Evolutionary conservation across 768 basidiomycete genomes (phyloP).

Genomic region (Dacryopinax spathularia): DNA sequence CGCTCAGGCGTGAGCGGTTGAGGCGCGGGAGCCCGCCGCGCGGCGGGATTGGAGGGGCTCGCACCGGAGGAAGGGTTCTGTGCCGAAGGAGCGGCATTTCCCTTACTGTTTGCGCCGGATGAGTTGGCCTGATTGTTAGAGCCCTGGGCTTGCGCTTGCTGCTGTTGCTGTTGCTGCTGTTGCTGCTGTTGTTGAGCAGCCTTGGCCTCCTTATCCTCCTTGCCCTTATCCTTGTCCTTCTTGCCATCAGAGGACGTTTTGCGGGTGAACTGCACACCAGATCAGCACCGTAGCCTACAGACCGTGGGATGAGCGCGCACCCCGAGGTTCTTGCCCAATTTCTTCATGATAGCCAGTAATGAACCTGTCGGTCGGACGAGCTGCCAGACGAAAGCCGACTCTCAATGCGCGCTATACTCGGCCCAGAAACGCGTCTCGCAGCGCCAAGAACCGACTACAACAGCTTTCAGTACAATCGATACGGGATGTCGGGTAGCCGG

Average conservation of each 20-base stretch:
- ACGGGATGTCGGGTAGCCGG: neutral
- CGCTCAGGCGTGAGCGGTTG: conserved; percentile 40
- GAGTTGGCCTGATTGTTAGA: conserved; percentile 39
- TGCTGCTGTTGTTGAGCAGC: too few relatives aligned
- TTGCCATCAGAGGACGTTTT: neutral
- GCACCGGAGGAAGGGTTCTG: conserved; percentile 1
- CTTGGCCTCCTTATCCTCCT: conserved; percentile 4
- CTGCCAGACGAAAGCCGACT: neutral
- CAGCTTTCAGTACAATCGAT: too few relatives aligned
- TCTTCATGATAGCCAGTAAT: conserved; percentile 3
- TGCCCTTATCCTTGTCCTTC: conserved; percentile 1
- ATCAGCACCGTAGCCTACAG: neutral
- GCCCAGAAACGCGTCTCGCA: neutral
- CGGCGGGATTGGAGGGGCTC: conserved; percentile 3
- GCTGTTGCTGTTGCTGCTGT: conserved; percentile 27
- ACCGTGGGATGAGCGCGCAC: neutral
- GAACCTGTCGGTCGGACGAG: neutral
- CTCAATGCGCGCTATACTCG: neutral
- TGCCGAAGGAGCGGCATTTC: too few relatives aligned
- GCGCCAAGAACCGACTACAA: too few relatives aligned
- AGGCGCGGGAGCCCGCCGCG: conserved; percentile 20
- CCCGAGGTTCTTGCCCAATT: conserved; percentile 2
- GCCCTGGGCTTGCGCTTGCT: conserved; percentile 39
- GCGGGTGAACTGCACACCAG: neutral
- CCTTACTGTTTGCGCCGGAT: conserved; percentile 15